Percentiles rank a stretch among this genome's conserved stretches.
Conservation (phyloP, 2,329 filamentous ascomycete genomes). For the Lecanosticta acicola region DNA sequence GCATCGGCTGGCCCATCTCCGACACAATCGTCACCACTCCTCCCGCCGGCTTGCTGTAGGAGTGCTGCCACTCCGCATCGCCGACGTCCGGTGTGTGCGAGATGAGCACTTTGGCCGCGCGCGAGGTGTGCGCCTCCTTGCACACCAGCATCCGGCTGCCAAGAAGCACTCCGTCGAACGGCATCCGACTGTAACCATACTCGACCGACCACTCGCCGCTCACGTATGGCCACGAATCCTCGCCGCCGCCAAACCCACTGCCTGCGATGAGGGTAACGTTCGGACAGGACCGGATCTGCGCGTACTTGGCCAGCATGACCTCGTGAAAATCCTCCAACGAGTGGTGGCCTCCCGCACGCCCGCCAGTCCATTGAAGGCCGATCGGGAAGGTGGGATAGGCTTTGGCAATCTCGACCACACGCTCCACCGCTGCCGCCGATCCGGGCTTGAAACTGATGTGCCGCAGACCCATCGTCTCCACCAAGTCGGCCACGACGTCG, state of each 20-base stretch:
- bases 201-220: slow-evolving; percentile 76
- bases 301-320: slow-evolving; percentile 81
- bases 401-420: slow-evolving; percentile 83
- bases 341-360: slow-evolving; percentile 75
- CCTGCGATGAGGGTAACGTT: slow-evolving; percentile 83
- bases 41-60: slow-evolving; percentile 79
- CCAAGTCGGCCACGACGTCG: slow-evolving; percentile 83
- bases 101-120: slow-evolving; percentile 79
- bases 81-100: slow-evolving; percentile 72
- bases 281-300: slow-evolving; percentile 70
- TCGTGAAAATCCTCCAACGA: slow-evolving; percentile 90
- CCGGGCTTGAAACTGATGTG: slow-evolving; percentile 89
- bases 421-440: slow-evolving; percentile 70
- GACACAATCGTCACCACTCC: slow-evolving; percentile 91
- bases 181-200: slow-evolving; percentile 81
- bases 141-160: slow-evolving; percentile 89
- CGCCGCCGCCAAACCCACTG: slow-evolving; percentile 77
- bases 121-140: slow-evolving; percentile 80
- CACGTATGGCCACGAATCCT: slow-evolving; percentile 83
- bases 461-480: slow-evolving; percentile 79
- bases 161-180: slow-evolving; percentile 81
- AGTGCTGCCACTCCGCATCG: slow-evolving; percentile 78
- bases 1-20: slow-evolving; percentile 97
- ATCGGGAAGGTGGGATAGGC: slow-evolving; percentile 82
- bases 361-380: slow-evolving; percentile 84